Evolutionary conservation across 768 basidiomycete species (phyloP).

Genomic region (Calvatia gigantea): DNA sequence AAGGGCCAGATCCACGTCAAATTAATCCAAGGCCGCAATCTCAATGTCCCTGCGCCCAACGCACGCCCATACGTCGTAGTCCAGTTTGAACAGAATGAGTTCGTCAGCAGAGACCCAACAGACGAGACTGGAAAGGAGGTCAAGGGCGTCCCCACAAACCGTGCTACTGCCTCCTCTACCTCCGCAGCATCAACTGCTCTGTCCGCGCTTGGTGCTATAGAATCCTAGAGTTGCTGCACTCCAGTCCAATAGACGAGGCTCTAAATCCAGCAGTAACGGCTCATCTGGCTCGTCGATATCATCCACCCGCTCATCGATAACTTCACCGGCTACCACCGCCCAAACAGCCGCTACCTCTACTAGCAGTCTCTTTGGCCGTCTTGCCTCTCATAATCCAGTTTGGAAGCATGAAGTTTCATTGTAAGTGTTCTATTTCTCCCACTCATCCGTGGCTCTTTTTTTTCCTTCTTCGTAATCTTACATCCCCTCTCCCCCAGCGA

Average conservation of each 20-base stretch:
- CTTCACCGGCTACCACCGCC: conserved; percentile 23
- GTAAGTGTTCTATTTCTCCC: conserved; percentile 45
- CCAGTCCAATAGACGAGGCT: conserved; percentile 32
- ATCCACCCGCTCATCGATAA: conserved; percentile 27
- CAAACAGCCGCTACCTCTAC: conserved; percentile 21
- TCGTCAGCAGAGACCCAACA: conserved; percentile 87
- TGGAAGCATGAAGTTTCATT: conserved; percentile 99
- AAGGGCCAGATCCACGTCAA: conserved; percentile 91
- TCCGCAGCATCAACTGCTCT: conserved; percentile 59
- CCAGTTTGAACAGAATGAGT: conserved; percentile 99
- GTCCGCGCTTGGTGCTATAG: conserved; percentile 63
- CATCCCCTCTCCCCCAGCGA: conserved; percentile 54
- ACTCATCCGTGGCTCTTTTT: conserved; percentile 3
- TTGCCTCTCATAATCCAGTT: conserved; percentile 83
- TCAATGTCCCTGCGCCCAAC: conserved; percentile 64
- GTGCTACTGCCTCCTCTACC: conserved; percentile 25
- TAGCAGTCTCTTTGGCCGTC: conserved; percentile 55
- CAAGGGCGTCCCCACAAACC: conserved; percentile 71
- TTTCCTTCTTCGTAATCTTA: background rate
- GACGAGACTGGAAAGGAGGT: conserved; percentile 86
- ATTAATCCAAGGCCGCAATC: conserved; percentile 84
- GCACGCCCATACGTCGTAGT: conserved; percentile 92
- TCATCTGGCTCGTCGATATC: conserved; percentile 36
- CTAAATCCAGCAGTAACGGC: conserved; percentile 39
- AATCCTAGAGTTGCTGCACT: conserved; percentile 40